Evolutionary conservation across 208 protist genomes (phyloP).

Genomic region (Leishmania guyanensis): DNA sequence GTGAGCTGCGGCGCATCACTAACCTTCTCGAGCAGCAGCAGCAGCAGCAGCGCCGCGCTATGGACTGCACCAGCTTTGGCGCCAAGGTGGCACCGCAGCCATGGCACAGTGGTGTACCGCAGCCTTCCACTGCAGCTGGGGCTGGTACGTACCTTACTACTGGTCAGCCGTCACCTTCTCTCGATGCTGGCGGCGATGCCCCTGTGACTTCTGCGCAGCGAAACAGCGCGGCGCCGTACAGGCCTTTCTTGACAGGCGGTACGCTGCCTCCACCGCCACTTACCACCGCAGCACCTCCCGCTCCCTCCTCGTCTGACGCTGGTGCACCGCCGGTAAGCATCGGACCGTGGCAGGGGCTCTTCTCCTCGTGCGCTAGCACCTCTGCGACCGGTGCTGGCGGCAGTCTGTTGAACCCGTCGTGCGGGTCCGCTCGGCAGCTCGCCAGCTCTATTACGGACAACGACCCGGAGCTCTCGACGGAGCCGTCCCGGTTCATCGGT

Average conservation of each 20-base stretch:
- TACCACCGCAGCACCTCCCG: slow-evolving; percentile 5
- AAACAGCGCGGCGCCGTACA: background rate
- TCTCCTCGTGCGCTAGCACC: background rate
- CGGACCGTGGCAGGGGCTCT: slow-evolving; percentile 11
- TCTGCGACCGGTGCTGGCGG: background rate
- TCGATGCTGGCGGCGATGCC: background rate
- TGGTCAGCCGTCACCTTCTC: slow-evolving; percentile 14
- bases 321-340: background rate
- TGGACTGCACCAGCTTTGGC: background rate
- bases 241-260: slow-evolving; percentile 17
- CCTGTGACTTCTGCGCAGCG: background rate
- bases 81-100: background rate
- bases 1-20: slow-evolving; percentile 30
- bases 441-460: background rate
- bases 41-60: slow-evolving; percentile 14
- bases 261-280: slow-evolving; percentile 22
- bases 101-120: background rate
- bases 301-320: slow-evolving; percentile 1
- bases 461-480: slow-evolving; percentile 13
- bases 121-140: slow-evolving; percentile 2
- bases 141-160: slow-evolving; percentile 39
- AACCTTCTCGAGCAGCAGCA: slow-evolving; percentile 30
- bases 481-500: slow-evolving; percentile 12
- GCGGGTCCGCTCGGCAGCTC: background rate
- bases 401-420: background rate